Evolutionary conservation across 495 filamentous ascomycete species (phyloP).

Genomic region (Letharia columbiana): DNA sequence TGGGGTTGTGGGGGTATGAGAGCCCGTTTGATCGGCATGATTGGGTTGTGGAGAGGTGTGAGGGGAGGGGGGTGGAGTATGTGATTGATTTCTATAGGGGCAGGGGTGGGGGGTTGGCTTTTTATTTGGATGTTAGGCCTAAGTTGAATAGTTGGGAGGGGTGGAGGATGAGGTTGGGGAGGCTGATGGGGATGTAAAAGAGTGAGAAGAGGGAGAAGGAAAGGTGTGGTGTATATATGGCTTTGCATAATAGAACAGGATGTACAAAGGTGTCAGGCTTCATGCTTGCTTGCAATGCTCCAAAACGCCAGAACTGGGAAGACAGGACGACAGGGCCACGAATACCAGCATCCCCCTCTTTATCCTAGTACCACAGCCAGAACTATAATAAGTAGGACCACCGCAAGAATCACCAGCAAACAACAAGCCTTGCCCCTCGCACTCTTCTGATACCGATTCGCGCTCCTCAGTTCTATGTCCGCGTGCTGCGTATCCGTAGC

Average conservation of each 20-base stretch:
- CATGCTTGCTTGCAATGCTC: background rate
- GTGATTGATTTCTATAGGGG: constrained; percentile 97
- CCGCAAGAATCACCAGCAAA: constrained; percentile 77
- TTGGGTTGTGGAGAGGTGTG: constrained; percentile 89
- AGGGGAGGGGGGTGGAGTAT: constrained; percentile 77
- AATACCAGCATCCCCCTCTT: constrained; percentile 11
- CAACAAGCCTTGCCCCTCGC: constrained; percentile 89
- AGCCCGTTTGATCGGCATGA: constrained; percentile 93
- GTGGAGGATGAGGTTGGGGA: constrained; percentile 67
- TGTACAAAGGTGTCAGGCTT: background rate
- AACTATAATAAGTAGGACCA: constrained; percentile 82
- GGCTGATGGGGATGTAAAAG: constrained; percentile 46
- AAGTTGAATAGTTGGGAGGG: constrained; percentile 92
- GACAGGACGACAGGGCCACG: background rate
- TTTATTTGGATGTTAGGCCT: constrained; percentile 90
- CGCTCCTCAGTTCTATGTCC: constrained; percentile 71
- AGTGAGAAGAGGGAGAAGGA: background rate
- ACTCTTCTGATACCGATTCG: constrained; percentile 84
- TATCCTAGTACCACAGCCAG: constrained; percentile 70
- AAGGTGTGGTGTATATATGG: constrained; percentile 13
- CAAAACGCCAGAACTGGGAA: constrained; percentile 1
- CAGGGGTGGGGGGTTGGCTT: constrained; percentile 64
- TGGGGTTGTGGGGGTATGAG: constrained; percentile 77
- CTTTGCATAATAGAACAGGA: background rate
- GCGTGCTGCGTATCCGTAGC: constrained; percentile 73